phyloP scores from a whole-genome alignment of 2,329 filamentous ascomycete species.

The Bipolaris victoriae region DNA sequence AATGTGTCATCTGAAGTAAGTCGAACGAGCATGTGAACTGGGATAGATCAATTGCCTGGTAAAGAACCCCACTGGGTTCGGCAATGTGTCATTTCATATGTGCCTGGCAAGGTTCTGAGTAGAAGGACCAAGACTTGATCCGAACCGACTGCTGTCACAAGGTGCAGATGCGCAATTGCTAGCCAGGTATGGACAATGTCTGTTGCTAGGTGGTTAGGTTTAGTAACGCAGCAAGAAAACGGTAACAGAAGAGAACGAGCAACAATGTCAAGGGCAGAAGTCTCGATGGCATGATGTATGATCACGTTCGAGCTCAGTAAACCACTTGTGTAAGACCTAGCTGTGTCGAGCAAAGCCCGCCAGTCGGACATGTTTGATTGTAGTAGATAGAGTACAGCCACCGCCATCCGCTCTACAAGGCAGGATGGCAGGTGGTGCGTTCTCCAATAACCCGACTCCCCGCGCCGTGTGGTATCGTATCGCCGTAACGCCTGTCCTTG shows the following conservation, averaged over 20 bases:
- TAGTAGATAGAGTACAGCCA: slow-evolving; percentile 48
- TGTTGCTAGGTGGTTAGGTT: slow-evolving; percentile 24
- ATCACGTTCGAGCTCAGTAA: slow-evolving; percentile 48
- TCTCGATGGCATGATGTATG: slow-evolving; percentile 48
- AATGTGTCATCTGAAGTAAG: slow-evolving; percentile 20
- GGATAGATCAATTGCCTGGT: slow-evolving; percentile 29
- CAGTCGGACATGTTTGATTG: slow-evolving; percentile 32
- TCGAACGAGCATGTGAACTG: slow-evolving; percentile 27
- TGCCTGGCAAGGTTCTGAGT: slow-evolving; percentile 30
- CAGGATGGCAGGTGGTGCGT: slow-evolving; percentile 46
- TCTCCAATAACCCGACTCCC: slow-evolving; percentile 35
- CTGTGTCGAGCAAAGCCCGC: slow-evolving; percentile 31
- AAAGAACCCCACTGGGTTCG: slow-evolving; percentile 27
- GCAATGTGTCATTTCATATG: slow-evolving; percentile 30
- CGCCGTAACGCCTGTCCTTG: slow-evolving; percentile 26
- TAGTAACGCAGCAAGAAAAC: slow-evolving; percentile 26
- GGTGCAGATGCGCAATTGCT: slow-evolving; percentile 7
- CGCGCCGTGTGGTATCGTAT: slow-evolving; percentile 19
- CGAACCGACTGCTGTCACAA: slow-evolving; percentile 35
- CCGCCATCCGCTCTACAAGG: slow-evolving; percentile 46
- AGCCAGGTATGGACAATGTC: slow-evolving; percentile 10
- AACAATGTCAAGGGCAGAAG: slow-evolving; percentile 36
- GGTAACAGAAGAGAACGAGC: slow-evolving; percentile 12
- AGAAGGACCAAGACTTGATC: slow-evolving; percentile 27
- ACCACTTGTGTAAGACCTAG: slow-evolving; percentile 44